Conservation (phyloP, 2,329 filamentous ascomycete species). For the Xylaria sp. region DNA sequence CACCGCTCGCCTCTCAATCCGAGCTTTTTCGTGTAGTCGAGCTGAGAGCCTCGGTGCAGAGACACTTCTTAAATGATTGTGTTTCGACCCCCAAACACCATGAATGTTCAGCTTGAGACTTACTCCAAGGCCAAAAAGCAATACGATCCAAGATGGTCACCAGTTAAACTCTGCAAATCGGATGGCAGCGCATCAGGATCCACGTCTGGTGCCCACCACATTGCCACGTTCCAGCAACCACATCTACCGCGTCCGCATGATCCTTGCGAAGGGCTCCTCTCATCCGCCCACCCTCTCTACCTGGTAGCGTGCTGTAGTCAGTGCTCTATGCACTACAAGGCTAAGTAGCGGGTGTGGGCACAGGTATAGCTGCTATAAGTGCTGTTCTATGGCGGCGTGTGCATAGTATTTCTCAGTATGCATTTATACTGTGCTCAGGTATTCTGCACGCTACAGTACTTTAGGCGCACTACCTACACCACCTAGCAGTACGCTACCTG, state of each 20-base stretch:
- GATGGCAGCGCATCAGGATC: slow-evolving; percentile 27
- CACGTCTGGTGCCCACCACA: slow-evolving; percentile 31
- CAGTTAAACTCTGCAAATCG: slow-evolving; percentile 36
- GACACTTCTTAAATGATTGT: background rate
- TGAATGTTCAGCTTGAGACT: slow-evolving; percentile 24
- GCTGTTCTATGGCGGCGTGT: background rate
- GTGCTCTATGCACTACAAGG: background rate
- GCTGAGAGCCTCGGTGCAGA: background rate
- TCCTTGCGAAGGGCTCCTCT: slow-evolving; percentile 28
- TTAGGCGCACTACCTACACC: too few relatives aligned
- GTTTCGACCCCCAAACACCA: slow-evolving; percentile 8
- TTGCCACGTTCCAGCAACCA: slow-evolving; percentile 40
- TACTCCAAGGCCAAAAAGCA: slow-evolving; percentile 31
- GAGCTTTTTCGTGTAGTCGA: background rate
- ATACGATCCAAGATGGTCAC: slow-evolving; percentile 23
- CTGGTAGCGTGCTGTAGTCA: background rate
- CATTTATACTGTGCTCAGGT: too few relatives aligned
- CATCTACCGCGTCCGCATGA: slow-evolving; percentile 35
- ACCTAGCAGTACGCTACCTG: too few relatives aligned
- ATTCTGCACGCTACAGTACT: too few relatives aligned
- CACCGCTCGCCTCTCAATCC: background rate
- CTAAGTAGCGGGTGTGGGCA: background rate
- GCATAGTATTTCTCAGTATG: background rate
- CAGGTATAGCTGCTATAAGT: background rate
- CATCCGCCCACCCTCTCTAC: background rate